phyloP scores from a whole-genome alignment of 2,329 filamentous ascomycete genomes.

The Pestalotiopsis sp. region DNA sequence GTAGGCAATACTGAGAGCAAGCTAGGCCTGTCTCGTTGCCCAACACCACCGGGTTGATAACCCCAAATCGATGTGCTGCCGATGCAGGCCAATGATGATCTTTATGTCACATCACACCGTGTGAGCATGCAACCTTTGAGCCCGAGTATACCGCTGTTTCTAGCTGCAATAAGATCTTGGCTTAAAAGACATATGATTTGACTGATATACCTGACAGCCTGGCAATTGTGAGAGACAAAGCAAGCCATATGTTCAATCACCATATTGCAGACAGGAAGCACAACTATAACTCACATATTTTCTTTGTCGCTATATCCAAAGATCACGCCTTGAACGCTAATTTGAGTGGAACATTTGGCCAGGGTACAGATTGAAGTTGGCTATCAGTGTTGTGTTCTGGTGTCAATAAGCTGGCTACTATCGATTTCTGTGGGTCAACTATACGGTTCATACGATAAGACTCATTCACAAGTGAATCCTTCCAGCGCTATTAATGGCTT shows the following conservation, averaged over 20 bases:
- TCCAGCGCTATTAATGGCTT: neutral
- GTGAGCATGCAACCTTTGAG: neutral
- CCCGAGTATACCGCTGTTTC: neutral
- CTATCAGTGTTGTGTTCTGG: too few relatives aligned
- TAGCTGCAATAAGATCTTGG: too few relatives aligned
- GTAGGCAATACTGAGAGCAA: neutral
- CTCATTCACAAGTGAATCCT: neutral
- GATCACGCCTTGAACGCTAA: too few relatives aligned
- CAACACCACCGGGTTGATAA: neutral
- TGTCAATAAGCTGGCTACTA: neutral
- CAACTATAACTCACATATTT: too few relatives aligned
- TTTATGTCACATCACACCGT: neutral
- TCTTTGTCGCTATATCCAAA: too few relatives aligned
- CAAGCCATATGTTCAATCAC: too few relatives aligned
- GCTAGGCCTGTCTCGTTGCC: neutral
- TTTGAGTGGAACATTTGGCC: too few relatives aligned
- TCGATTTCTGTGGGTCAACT: neutral
- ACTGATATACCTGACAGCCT: too few relatives aligned
- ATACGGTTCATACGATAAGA: neutral
- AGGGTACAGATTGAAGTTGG: too few relatives aligned
- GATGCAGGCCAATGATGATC: neutral
- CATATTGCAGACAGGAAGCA: too few relatives aligned
- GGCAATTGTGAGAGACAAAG: too few relatives aligned
- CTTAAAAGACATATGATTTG: too few relatives aligned
- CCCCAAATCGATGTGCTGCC: neutral